Base-by-base conservation (phyloP, 257 asterid genomes). In the Lycium ferocissimum region DNA sequence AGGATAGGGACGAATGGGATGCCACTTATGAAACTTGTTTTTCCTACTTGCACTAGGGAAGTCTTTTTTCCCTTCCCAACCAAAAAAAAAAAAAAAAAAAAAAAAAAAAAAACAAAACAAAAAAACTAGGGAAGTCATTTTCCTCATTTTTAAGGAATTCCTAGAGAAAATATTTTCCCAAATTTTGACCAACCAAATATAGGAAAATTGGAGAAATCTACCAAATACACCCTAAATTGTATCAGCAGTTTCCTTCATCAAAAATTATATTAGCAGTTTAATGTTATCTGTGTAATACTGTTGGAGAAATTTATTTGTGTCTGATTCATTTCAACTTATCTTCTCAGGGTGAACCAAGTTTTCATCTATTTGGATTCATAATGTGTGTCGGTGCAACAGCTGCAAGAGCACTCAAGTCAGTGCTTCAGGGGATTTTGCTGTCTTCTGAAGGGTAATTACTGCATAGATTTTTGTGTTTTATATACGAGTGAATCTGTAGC, bases 331-430 rank as follows among this genome's bases (percentile, higher is more conserved):
- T 14, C 8, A 54, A 3, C 49, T 22, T 75, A 49, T 22, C 13
- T 33, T 76, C 78, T 37, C 83, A 92, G 95, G 91, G 95, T 62
- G 95, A 91, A 75, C 95, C 95, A 35, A 92, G 93, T 85, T 92
- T 92, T 88, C 93, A 92, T 85, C 87, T 92, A 63, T 92, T 92
- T 87, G 95, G 95, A 56, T 92, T 92, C 86, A 84, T 92, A 58
- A 89, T 92, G 85, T 92, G 94, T 54, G 65, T 92, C 38, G 94
- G 90, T 71, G 94, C 94, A 75, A 92, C 94, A 82, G 93, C 93
- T 83, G 93, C 95, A 67, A 89, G 93, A 80, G 95, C 95, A 33
- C 92, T 92, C 81, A 92, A 92, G 85, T 88, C 95, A 47, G 95
- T 92, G 86, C 86, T 91, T 38, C 95, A 92, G 85, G 95, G 93